Conservation (phyloP, 495 filamentous ascomycete genomes). For the Pseudomonodictys pantanalensis region DNA sequence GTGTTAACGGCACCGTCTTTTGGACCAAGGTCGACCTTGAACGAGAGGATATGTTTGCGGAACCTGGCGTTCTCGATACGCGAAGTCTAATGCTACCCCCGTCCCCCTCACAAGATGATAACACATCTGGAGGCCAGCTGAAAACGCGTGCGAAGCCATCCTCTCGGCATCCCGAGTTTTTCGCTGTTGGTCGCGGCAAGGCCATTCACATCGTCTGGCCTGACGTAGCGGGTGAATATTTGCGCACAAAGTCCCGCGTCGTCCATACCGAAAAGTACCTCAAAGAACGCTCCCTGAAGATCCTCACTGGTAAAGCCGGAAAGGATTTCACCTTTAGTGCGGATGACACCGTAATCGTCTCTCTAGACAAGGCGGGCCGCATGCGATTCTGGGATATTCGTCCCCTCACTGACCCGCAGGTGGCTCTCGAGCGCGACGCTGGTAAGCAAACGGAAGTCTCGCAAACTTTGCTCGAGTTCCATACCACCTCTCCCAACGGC, state of each 20-base stretch:
- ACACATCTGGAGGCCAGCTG: slow-evolving; percentile 80
- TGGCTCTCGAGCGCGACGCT: slow-evolving; percentile 40
- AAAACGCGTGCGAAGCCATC: slow-evolving; percentile 93
- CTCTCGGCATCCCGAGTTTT: slow-evolving; percentile 81
- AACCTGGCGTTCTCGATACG: slow-evolving; percentile 65
- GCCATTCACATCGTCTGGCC: slow-evolving; percentile 90
- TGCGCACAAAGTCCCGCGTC: slow-evolving; percentile 62
- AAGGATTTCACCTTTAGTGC: slow-evolving; percentile 98
- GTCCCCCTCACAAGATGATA: slow-evolving; percentile 68
- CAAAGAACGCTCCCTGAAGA: slow-evolving; percentile 78
- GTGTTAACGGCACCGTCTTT: slow-evolving; percentile 89
- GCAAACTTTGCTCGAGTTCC: slow-evolving; percentile 72
- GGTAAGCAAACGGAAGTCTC: slow-evolving; percentile 63
- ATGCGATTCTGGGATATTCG: slow-evolving; percentile 97
- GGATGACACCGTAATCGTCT: slow-evolving; percentile 90
- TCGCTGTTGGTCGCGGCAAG: slow-evolving; percentile 93
- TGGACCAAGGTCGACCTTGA: slow-evolving; percentile 65
- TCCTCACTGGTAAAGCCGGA: slow-evolving; percentile 94
- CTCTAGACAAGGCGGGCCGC: slow-evolving; percentile 90
- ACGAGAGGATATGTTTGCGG: slow-evolving; percentile 21
- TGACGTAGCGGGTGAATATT: slow-evolving; percentile 65
- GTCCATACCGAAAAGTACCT: slow-evolving; percentile 84
- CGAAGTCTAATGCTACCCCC: slow-evolving; percentile 81
- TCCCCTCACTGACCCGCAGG: slow-evolving; percentile 60
- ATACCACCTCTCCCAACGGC: slow-evolving; percentile 71